Evolutionary conservation across 495 filamentous ascomycete genomes (phyloP), one percentile per base, ranked within the genome.

Genomic region (Daldinia concentrica): DNA sequence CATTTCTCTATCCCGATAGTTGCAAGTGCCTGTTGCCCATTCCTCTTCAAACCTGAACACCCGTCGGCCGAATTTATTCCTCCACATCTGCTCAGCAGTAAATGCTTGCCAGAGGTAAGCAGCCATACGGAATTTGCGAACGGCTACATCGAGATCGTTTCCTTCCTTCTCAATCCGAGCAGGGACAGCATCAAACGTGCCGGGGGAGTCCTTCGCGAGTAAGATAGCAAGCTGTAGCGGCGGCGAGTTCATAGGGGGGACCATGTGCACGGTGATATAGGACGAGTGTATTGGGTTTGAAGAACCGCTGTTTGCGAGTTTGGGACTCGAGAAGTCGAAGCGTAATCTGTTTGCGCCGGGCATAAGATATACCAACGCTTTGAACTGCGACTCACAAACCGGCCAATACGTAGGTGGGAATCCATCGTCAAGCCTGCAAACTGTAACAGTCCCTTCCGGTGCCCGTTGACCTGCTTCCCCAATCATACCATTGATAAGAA

Each of bases 81-180:
- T 91, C 78, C 87, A 90, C 94, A 97, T 97, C 76, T 98, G 93
- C 76, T 97, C 93, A 12, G 91, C 92, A 0, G 94, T 98, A 75
- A 95, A 97, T 7, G 93, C 93, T 77, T 97, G 94, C 94, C 94
- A 98, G 2, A 98, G 85, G 77, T 97, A 96, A 17, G 93, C 94
- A 24, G 93, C 90, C 89, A 93, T 96, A 60, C 93, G 87, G 74
- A 92, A 97, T 78, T 97, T 97, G 62, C 87, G 86, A 69, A 95
- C 86, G 0, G 94, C 94, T 12, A 84, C 88, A 2, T 95, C 91
- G 32, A 97, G 74, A 2, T 86, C 87, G 76, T 95, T 95, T 4
- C 92, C 93, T 84, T 97, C 94, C 63, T 86, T 86, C 75, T 92
- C 88, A 45, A 86, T 79, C 36, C 91, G 84, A 59, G 93, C 89